Conservation (phyloP, 495 filamentous ascomycete genomes). For the Lepraria neglecta region DNA sequence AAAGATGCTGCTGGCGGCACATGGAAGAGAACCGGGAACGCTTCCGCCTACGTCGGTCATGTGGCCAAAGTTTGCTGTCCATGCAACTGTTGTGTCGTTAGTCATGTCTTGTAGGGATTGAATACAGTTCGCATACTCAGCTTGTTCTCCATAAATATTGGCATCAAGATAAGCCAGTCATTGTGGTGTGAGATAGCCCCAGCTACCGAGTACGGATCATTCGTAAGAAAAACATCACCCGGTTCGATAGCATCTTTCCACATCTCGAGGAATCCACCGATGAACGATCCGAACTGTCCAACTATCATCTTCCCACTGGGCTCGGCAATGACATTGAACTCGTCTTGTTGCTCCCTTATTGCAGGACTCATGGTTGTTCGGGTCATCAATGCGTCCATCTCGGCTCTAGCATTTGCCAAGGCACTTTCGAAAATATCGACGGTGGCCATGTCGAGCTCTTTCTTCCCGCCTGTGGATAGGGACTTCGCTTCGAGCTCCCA, state of each 20-base stretch:
- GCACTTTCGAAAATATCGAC: conserved; percentile 41
- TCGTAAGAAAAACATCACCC: conserved; percentile 47
- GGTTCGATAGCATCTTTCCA: conserved; percentile 44
- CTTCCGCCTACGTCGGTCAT: conserved; percentile 47
- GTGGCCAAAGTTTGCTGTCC: conserved; percentile 47
- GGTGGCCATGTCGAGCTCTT: conserved; percentile 34
- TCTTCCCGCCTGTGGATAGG: conserved; percentile 25
- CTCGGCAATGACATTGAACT: conserved; percentile 49
- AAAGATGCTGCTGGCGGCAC: conserved; percentile 46
- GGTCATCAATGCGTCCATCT: conserved; percentile 49
- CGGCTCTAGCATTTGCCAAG: conserved; percentile 42
- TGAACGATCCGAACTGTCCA: conserved; percentile 48
- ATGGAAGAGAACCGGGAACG: conserved; percentile 48
- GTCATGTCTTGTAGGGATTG: background rate
- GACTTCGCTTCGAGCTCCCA: conserved; percentile 30
- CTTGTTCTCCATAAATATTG: conserved; percentile 40
- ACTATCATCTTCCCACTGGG: conserved; percentile 45
- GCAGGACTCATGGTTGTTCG: conserved; percentile 48
- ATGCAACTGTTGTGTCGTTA: conserved; percentile 33
- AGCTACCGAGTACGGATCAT: conserved; percentile 45
- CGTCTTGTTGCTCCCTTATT: conserved; percentile 48
- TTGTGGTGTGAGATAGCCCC: conserved; percentile 47
- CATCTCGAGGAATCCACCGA: conserved; percentile 41
- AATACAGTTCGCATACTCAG: conserved; percentile 22
- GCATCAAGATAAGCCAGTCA: conserved; percentile 44